These are phyloP conservation scores for Selaginella tamariscina DNA, from an alignment of 75 land plant species.

Conservation along the genomic window DNA sequence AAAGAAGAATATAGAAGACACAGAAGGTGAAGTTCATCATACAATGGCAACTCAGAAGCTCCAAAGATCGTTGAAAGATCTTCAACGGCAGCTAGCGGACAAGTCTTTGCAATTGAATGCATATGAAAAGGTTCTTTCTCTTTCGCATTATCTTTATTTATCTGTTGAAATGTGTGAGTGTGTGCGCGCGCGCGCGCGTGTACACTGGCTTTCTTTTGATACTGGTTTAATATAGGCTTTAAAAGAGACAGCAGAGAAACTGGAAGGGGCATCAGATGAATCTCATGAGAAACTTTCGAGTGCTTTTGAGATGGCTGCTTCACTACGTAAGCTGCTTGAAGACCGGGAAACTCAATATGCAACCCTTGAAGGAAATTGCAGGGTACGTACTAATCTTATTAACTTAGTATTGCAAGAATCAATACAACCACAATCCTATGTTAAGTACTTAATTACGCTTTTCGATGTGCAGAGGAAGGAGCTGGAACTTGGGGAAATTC, in stretches of 20 bases:
- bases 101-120: background rate
- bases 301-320: slow-evolving; percentile 12
- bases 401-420: background rate
- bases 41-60: slow-evolving; percentile 2
- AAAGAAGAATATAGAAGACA: slow-evolving; percentile 11
- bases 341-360: background rate
- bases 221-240: slow-evolving; percentile 1
- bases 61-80: background rate
- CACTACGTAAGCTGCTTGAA: slow-evolving; percentile 8
- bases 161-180: too few relatives aligned
- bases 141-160: too few relatives aligned
- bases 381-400: background rate
- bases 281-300: slow-evolving; percentile 7
- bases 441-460: background rate
- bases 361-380: slow-evolving; percentile 7
- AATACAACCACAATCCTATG: background rate
- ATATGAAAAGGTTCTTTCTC: slow-evolving; percentile 7
- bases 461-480: background rate
- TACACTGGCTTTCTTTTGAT: background rate
- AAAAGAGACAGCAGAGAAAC: slow-evolving; percentile 3
- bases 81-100: background rate
- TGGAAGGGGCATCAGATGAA: slow-evolving; percentile 10
- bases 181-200: too few relatives aligned
- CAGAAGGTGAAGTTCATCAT: background rate
- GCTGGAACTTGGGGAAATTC: slow-evolving; percentile 8